These are phyloP conservation scores for Coprinopsis sp. DNA, from an alignment of 768 basidiomycete genomes.

Conservation along the genomic window DNA sequence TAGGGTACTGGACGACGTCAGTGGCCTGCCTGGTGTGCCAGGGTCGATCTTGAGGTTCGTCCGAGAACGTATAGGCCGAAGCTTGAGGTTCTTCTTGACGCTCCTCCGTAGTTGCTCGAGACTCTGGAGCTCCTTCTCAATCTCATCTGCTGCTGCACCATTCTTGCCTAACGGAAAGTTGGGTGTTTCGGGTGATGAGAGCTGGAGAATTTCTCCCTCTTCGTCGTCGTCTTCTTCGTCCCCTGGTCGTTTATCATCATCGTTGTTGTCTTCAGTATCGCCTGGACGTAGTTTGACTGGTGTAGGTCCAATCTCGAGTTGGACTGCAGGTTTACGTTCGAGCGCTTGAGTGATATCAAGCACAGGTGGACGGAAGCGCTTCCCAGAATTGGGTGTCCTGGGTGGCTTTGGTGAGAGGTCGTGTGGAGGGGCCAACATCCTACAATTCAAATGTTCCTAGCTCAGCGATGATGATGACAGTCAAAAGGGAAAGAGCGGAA, in stretches of 20 bases:
- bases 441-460: too few relatives aligned
- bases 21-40: background rate
- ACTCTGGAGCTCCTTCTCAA: conserved; percentile 61
- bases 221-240: conserved; percentile 33
- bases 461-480: too few relatives aligned
- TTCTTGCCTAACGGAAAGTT: conserved; percentile 5
- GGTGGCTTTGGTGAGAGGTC: too few relatives aligned
- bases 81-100: conserved; percentile 71
- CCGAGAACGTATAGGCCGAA: conserved; percentile 69
- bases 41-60: conserved; percentile 21
- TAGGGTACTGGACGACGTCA: background rate
- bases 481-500: too few relatives aligned
- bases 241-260: conserved; percentile 25
- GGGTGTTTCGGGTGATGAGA: conserved; percentile 33
- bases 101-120: conserved; percentile 66
- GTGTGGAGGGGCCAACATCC: too few relatives aligned
- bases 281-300: conserved; percentile 17
- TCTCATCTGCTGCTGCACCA: conserved; percentile 39
- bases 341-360: conserved; percentile 38
- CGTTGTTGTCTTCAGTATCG: conserved; percentile 31
- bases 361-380: conserved; percentile 48
- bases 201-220: conserved; percentile 35
- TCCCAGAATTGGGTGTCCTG: conserved; percentile 21
- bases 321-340: conserved; percentile 30
- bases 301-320: conserved; percentile 34